Evolutionary conservation across 2,329 filamentous ascomycete genomes (phyloP).

Genomic region (Colletotrichum salicis): DNA sequence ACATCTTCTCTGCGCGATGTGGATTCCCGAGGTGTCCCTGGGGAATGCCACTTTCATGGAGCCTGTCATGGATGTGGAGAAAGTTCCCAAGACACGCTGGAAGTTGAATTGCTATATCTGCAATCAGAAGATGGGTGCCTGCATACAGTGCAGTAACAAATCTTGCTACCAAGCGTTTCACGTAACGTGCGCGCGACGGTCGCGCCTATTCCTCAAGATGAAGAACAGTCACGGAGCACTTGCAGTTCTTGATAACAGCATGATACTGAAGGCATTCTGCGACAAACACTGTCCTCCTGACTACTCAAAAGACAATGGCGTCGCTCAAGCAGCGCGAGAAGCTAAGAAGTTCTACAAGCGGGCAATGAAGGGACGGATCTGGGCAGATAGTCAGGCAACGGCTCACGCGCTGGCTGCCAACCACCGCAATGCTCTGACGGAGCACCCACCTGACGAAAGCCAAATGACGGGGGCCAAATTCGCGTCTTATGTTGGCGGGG

Average conservation of each 20-base stretch:
- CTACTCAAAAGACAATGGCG: conserved; percentile 87
- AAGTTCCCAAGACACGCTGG: conserved; percentile 95
- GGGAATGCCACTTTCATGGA: conserved; percentile 99
- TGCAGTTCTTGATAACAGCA: conserved; percentile 80
- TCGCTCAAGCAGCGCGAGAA: conserved; percentile 80
- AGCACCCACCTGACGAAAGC: conserved; percentile 82
- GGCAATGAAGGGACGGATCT: conserved; percentile 87
- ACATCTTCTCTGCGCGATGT: conserved; percentile 95
- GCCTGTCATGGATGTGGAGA: conserved; percentile 96
- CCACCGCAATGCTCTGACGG: conserved; percentile 69
- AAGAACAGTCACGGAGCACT: conserved; percentile 87
- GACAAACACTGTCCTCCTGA: conserved; percentile 93
- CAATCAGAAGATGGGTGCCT: conserved; percentile 96
- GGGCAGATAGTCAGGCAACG: conserved; percentile 89
- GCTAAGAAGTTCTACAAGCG: conserved; percentile 91
- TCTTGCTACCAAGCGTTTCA: conserved; percentile 97
- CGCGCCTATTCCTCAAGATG: conserved; percentile 93
- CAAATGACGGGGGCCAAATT: conserved; percentile 87
- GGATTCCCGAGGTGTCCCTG: conserved; percentile 96
- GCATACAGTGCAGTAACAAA: conserved; percentile 98
- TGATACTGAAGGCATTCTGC: conserved; percentile 92
- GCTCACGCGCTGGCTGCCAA: conserved; percentile 83
- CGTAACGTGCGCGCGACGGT: conserved; percentile 91
- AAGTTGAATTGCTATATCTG: conserved; percentile 96
- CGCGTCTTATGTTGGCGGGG: conserved; percentile 73